Evolutionary conservation across 495 filamentous ascomycete genomes (phyloP), one percentile per base, ranked within the genome.

Genomic region (Penicillium canescens): DNA sequence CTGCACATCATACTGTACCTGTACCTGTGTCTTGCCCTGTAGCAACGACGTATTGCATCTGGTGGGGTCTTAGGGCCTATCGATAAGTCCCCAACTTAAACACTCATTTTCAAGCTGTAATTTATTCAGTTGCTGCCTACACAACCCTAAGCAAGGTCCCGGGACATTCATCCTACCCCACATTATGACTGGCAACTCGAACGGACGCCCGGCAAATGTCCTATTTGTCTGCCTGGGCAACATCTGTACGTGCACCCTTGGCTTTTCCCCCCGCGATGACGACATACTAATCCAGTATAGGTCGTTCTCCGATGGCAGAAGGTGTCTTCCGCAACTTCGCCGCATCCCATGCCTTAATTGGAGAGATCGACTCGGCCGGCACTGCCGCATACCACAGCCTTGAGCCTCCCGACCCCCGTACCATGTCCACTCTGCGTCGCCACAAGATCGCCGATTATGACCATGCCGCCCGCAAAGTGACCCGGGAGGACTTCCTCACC

Each of bases 181-280:
- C 31, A 62, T 62, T 52, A 60, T 67, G 37, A 16, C 58, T 6
- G 54, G 63, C 48, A 54, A 61, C 18, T 55, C 63, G 11, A 46
- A 61, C 13, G 43, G 33, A 35, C 59, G 55, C 26, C 73, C 78
- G 4, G 76, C 91, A 52, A 94, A 85, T 8, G 87, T 98, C 26
- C 82, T 98, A 40, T 98, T 98, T 70, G 92, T 96, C 59, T 98
- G 94, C 69, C 79, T 98, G 12, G 94, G 94, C 60, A 98, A 98
- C 71, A 97, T 97, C 65, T 98, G 94, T 79, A 78, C 78, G 71
- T 62, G 8, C 31, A 51, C 50, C 37, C 51, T 37, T 23, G 43
- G 42, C 41, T 14, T 21, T 36, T n/a, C n/a, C 31, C 58, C 44
- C 28, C 31, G 20, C 52, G 33, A 56, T 16, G 21, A 21, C 13